Evolutionary conservation across 345 rosid species (phyloP).

Genomic region (Iberis pinnata): DNA sequence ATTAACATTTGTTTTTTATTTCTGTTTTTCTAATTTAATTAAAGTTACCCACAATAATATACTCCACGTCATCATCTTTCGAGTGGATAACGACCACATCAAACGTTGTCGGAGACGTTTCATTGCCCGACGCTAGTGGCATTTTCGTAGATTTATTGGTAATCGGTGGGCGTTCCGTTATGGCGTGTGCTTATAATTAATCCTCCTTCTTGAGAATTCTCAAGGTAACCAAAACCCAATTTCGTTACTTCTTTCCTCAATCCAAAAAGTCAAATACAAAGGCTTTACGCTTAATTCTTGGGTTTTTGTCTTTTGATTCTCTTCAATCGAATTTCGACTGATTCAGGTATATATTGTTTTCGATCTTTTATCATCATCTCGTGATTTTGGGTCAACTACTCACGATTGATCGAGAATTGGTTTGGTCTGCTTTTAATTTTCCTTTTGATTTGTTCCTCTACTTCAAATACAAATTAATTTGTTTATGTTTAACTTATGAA

Average conservation of each 20-base stretch:
- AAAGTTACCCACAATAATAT: too few relatives aligned
- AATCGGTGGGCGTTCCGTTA: constrained; percentile 9
- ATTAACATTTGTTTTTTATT: too few relatives aligned
- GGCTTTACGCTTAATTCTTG: background rate
- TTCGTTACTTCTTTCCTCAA: constrained; percentile 21
- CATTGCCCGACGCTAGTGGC: constrained; percentile 17
- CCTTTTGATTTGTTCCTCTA: background rate
- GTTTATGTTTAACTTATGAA: background rate
- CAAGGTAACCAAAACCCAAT: constrained; percentile 26
- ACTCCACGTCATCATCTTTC: constrained; percentile 18
- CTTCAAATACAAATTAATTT: background rate
- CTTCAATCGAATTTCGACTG: background rate
- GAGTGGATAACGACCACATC: constrained; percentile 17
- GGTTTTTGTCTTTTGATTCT: background rate
- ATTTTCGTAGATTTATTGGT: constrained; percentile 8
- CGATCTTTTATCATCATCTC: constrained; percentile 13
- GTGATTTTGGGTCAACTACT: constrained; percentile 6
- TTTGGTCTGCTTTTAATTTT: constrained; percentile 8
- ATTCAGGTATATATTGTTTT: constrained; percentile 3
- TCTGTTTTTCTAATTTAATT: too few relatives aligned
- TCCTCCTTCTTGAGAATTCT: background rate
- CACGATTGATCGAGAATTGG: background rate
- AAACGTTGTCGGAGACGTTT: constrained; percentile 21
- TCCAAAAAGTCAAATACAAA: constrained; percentile 3
- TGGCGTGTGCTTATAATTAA: constrained; percentile 9